Conservation (phyloP, 2,329 filamentous ascomycete species). For the Fusarium chaquense region DNA sequence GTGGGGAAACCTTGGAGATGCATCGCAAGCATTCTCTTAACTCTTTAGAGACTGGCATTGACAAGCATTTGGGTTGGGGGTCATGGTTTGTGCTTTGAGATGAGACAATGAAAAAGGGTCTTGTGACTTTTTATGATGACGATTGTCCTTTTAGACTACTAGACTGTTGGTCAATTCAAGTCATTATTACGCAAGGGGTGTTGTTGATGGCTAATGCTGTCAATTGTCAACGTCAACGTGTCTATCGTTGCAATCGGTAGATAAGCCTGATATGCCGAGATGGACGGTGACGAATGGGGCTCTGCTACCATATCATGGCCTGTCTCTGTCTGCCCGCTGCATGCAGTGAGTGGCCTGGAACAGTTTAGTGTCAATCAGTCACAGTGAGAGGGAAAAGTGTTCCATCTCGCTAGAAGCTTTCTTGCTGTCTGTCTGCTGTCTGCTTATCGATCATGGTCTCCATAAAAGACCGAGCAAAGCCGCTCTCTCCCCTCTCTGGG, state of each 20-base stretch:
- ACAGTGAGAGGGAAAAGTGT: not conserved
- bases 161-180: not conserved
- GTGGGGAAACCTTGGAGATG: conserved; percentile 38
- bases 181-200: not conserved
- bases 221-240: not conserved
- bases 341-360: conserved; percentile 10
- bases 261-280: conserved; percentile 38
- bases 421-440: not conserved
- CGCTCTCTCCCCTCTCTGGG: conserved; percentile 30
- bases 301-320: conserved; percentile 29
- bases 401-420: conserved; percentile 35
- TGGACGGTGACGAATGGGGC: conserved; percentile 35
- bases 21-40: conserved; percentile 31
- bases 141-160: not conserved
- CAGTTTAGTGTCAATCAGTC: not conserved
- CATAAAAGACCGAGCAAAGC: conserved; percentile 42
- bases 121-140: conserved; percentile 31
- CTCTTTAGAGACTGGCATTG: conserved; percentile 17
- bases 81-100: conserved; percentile 21
- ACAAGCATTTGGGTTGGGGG: not conserved
- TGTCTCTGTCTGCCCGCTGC: not conserved
- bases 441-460: conserved; percentile 34
- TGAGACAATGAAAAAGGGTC: conserved; percentile 8
- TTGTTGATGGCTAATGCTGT: not conserved
- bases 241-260: conserved; percentile 11